Conservation (phyloP, 805 yeast species). For the Lipomyces yamadae region DNA sequence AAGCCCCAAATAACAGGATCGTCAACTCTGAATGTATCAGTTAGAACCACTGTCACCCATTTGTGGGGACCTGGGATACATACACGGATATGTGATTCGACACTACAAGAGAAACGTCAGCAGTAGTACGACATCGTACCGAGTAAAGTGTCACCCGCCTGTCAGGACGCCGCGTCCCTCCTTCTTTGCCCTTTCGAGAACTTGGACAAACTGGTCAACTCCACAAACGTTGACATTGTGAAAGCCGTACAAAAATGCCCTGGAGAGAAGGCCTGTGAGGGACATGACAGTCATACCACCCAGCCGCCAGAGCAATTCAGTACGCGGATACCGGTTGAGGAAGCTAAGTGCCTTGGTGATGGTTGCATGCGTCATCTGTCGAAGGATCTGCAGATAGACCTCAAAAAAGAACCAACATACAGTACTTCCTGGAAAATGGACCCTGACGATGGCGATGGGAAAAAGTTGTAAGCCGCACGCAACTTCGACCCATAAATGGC, state of each 20-base stretch:
- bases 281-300: conserved; percentile 72
- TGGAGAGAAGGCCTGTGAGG: conserved; percentile 67
- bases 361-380: conserved; percentile 10
- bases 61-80: conserved; percentile 5
- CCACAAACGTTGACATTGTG: conserved; percentile 70
- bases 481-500: no score
- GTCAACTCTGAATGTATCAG: conserved; percentile 57
- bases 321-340: conserved; percentile 65
- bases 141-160: conserved; percentile 67
- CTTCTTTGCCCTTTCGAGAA: conserved; percentile 61
- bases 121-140: conserved; percentile 40
- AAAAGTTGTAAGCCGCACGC: neutral
- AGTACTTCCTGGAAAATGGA: neutral
- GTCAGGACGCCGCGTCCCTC: conserved; percentile 82
- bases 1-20: conserved; percentile 92
- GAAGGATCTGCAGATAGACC: neutral
- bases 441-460: neutral
- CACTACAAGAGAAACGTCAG: conserved; percentile 19
- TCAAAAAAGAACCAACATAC: neutral
- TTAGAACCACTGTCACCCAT: neutral
- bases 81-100: conserved; percentile 39
- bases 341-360: conserved; percentile 63
- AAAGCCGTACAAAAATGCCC: conserved; percentile 60
- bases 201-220: conserved; percentile 65
- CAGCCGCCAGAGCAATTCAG: conserved; percentile 63